Evolutionary conservation across 352 stramenopile genomes (phyloP), one percentile per base, ranked within the genome.

Genomic region (Phytophthora ohioensis): DNA sequence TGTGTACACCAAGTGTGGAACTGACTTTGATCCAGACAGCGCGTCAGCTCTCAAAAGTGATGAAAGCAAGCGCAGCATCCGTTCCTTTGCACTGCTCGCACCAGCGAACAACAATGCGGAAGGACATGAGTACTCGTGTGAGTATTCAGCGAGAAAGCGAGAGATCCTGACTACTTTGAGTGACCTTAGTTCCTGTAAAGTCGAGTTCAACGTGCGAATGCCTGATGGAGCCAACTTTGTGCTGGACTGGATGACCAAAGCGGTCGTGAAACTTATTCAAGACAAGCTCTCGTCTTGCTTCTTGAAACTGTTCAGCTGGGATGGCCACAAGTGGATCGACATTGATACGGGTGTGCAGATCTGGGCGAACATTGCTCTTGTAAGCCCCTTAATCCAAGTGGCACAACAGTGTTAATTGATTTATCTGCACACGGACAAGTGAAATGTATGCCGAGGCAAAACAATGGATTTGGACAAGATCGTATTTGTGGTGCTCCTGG

Each of bases 1-100:
- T 17, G 47, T 76, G 5, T 73, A 76, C 53, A 76, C 69, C 2
- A 73, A 76, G 57, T 69, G 69, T 27, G 42, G 54, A 15, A 32
- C 3, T 5, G 64, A 76, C 5, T 76, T 76, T n/a, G 64, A 76
- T 21, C 64, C 69, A 8, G 21, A 38, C 1, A 72, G 49, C 17
- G 64, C 62, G 4, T 51, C 43, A 4, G 68, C 66, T 32, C 57
- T 76, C n/a, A 47, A 76, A 3, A 52, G 66, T 17, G 12, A 57
- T 5, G 45, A 61, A 34, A 54, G 3, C 34, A 76, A 73, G 15
- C 39, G 39, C 11, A 12, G 15, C 1, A 76, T 76, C 36, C 56
- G 39, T 5, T 72, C 69, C 1, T 69, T 73, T 39, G 38, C 63
- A 4, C 45, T 76, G 15, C 57, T 6, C 10, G 64, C 51, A 27